Conservation (phyloP, 2,329 filamentous ascomycete genomes). For the Ophiostoma quercus region DNA sequence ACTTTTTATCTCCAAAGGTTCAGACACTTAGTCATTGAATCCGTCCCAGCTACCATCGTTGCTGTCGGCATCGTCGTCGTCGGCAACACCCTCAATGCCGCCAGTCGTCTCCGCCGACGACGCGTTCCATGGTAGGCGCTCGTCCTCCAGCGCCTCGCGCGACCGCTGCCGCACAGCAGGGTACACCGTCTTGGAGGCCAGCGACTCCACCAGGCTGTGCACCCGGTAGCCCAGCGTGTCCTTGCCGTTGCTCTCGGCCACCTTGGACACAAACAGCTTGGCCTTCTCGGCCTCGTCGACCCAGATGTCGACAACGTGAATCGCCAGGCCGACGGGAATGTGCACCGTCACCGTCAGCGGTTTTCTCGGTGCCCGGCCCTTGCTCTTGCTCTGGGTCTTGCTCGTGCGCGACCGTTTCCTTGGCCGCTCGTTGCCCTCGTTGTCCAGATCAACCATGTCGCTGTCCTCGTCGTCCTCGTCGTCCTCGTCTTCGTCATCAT, state of each 20-base stretch:
- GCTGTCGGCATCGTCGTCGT: slow-evolving; percentile 38
- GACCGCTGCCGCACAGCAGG: slow-evolving; percentile 69
- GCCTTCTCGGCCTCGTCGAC: slow-evolving; percentile 52
- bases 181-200: slow-evolving; percentile 55
- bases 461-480: slow-evolving; percentile 20
- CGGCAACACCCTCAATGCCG: slow-evolving; percentile 30
- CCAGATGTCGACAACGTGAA: slow-evolving; percentile 88
- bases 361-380: slow-evolving; percentile 15
- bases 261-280: slow-evolving; percentile 27
- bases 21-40: slow-evolving; percentile 51
- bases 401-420: slow-evolving; percentile 30
- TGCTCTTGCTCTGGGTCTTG: slow-evolving; percentile 27
- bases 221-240: slow-evolving; percentile 47
- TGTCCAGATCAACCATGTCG: slow-evolving; percentile 11
- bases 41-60: slow-evolving; percentile 60
- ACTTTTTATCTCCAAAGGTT: neutral
- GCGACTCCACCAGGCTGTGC: slow-evolving; percentile 50
- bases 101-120: slow-evolving; percentile 29
- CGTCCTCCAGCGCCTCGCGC: slow-evolving; percentile 66
- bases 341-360: slow-evolving; percentile 31
- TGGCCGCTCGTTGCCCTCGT: slow-evolving; percentile 31
- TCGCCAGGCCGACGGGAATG: slow-evolving; percentile 75
- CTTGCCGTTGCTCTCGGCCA: slow-evolving; percentile 30
- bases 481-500: slow-evolving; percentile 42
- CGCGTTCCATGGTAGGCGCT: slow-evolving; percentile 61